phyloP scores from a whole-genome alignment of 2,329 filamentous ascomycete species.

The Venturia carpophila region DNA sequence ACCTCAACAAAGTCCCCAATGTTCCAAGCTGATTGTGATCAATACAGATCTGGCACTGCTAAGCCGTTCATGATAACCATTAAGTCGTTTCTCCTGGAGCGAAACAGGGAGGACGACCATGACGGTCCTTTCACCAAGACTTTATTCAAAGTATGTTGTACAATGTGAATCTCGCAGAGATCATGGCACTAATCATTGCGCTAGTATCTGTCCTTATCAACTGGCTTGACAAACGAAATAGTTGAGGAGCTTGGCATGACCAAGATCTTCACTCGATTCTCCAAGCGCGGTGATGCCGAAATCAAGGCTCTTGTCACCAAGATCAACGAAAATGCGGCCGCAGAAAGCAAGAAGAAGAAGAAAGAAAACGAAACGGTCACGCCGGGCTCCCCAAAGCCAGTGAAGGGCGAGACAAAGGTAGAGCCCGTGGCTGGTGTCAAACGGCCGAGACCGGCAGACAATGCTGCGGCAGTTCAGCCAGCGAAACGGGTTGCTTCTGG shows the following conservation, averaged over 20 bases:
- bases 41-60: conserved; percentile 10
- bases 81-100: conserved; percentile 43
- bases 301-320: conserved; percentile 54
- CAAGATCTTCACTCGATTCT: conserved; percentile 55
- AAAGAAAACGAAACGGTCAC: conserved; percentile 15
- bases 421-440: conserved; percentile 22
- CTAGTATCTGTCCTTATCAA: conserved; percentile 53
- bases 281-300: conserved; percentile 57
- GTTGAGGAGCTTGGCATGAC: conserved; percentile 59
- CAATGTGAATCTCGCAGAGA: conserved; percentile 34
- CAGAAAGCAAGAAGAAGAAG: conserved; percentile 25
- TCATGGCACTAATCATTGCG: conserved; percentile 43
- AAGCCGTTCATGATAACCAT: conserved; percentile 38
- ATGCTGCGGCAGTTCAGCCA: conserved; percentile 20
- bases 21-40: conserved; percentile 14
- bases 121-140: conserved; percentile 35
- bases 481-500: conserved; percentile 29
- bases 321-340: conserved; percentile 40
- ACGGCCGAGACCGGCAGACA: conserved; percentile 21
- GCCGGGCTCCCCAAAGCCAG: conserved; percentile 6
- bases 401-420: neutral
- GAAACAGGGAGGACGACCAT: conserved; percentile 38
- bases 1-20: neutral
- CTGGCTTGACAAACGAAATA: conserved; percentile 52
- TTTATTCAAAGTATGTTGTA: conserved; percentile 33